phyloP scores from a whole-genome alignment of 768 basidiomycete species.

The Lyophyllum atratum region DNA sequence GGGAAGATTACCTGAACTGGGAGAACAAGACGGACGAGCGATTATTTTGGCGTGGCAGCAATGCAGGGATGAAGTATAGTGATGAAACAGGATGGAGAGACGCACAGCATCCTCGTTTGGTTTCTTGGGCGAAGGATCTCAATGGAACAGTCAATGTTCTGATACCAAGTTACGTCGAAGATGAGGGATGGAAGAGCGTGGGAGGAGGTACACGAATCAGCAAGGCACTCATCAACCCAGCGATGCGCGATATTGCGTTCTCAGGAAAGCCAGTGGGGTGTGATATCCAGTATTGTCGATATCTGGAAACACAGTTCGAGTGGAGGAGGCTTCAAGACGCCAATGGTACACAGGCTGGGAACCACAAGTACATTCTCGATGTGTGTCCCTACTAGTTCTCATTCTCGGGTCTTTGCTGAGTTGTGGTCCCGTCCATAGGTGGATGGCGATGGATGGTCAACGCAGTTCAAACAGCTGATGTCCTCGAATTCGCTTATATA shows the following conservation, averaged over 20 bases:
- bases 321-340: constrained; percentile 40
- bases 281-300: constrained; percentile 40
- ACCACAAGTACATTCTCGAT: constrained; percentile 61
- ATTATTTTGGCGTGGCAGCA: constrained; percentile 69
- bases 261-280: constrained; percentile 44
- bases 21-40: constrained; percentile 57
- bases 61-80: constrained; percentile 55
- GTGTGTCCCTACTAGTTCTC: constrained; percentile 28
- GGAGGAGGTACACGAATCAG: constrained; percentile 33
- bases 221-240: constrained; percentile 43
- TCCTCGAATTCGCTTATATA: constrained; percentile 61
- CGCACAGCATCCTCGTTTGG: constrained; percentile 46
- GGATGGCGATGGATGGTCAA: constrained; percentile 65
- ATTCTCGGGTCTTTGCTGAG: background rate
- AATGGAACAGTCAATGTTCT: constrained; percentile 37
- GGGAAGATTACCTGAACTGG: constrained; percentile 58
- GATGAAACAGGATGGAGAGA: constrained; percentile 41
- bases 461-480: constrained; percentile 61
- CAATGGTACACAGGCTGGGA: constrained; percentile 40
- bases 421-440: constrained; percentile 29
- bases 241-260: constrained; percentile 59
- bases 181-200: constrained; percentile 23
- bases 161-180: constrained; percentile 20
- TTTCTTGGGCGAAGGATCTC: constrained; percentile 37
- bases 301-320: constrained; percentile 46